Evolutionary conservation across 306 rosid genomes (phyloP).

Genomic region (Gastrolobium bilobum): DNA sequence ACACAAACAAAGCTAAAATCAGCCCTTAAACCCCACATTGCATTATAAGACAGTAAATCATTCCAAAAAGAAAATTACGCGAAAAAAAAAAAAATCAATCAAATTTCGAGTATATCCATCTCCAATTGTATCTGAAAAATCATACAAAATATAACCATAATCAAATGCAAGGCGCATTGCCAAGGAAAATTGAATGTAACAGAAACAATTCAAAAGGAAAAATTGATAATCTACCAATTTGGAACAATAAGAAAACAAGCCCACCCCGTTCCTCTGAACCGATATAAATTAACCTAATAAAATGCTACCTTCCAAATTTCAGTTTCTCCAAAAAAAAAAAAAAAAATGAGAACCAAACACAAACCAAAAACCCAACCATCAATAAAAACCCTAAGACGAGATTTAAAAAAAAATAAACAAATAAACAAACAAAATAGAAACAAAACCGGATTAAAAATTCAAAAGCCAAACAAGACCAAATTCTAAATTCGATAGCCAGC

Average conservation of each 20-base stretch:
- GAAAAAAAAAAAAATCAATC: conserved; percentile 7
- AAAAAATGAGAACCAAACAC: conserved; percentile 33
- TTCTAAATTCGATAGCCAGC: conserved; percentile 50
- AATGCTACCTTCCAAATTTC: conserved; percentile 22
- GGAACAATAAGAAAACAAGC: conserved; percentile 12
- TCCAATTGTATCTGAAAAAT: conserved; percentile 20
- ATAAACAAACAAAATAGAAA: conserved; percentile 48
- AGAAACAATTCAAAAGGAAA: conserved; percentile 28
- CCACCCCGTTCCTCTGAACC: conserved; percentile 32
- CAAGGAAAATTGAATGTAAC: conserved; percentile 26
- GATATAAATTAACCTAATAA: conserved; percentile 16
- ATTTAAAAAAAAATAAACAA: conserved; percentile 11
- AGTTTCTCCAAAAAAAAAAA: conserved; percentile 26
- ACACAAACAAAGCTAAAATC: conserved; percentile 24
- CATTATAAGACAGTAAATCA: conserved; percentile 20
- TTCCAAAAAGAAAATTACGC: not conserved
- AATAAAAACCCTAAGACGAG: conserved; percentile 55
- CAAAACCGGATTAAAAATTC: conserved; percentile 4
- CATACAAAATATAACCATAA: not conserved
- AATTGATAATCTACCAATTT: conserved; percentile 31
- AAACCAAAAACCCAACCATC: conserved; percentile 46
- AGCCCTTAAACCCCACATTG: conserved; percentile 47
- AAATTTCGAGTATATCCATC: conserved; percentile 10
- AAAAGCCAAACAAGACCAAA: conserved; percentile 47
- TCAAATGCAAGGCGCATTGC: conserved; percentile 32